Evolutionary conservation across 495 filamentous ascomycete genomes (phyloP).

Genomic region (Aspergillus bertholletiae): DNA sequence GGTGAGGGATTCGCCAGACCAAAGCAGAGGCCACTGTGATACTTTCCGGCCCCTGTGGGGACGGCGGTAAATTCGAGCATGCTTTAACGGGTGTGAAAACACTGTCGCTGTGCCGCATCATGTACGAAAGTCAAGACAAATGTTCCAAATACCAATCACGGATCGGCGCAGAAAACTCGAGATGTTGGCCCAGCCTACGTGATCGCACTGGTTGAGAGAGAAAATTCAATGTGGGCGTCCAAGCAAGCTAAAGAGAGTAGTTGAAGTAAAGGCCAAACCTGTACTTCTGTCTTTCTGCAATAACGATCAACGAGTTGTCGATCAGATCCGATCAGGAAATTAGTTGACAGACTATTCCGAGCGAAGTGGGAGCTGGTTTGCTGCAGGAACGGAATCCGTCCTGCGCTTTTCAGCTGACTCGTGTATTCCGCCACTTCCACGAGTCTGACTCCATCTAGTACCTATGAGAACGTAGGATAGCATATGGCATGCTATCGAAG

Average conservation of each 20-base stretch:
- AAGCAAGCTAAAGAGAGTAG: background rate
- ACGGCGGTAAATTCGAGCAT: conserved; percentile 14
- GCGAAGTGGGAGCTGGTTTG: conserved; percentile 3
- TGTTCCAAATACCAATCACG: conserved; percentile 4
- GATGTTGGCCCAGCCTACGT: background rate
- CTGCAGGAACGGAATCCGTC: conserved; percentile 5
- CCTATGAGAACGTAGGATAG: background rate
- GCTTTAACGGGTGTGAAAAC: conserved; percentile 1
- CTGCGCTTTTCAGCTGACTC: conserved; percentile 6
- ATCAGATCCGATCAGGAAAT: conserved; percentile 12
- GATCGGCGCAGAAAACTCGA: background rate
- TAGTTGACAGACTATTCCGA: background rate
- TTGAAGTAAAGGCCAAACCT: background rate
- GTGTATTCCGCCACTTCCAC: background rate
- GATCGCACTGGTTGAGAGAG: background rate
- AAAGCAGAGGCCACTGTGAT: conserved; percentile 10
- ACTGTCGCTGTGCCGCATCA: conserved; percentile 3
- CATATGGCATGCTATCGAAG: background rate
- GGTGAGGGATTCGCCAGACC: conserved; percentile 12
- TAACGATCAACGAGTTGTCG: background rate
- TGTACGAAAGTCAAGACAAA: conserved; percentile 1
- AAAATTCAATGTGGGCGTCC: background rate
- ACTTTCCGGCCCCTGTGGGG: conserved; percentile 10
- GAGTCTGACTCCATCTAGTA: background rate
- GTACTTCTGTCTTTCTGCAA: background rate